These are phyloP conservation scores for Pleurotus salmoneostramineus DNA, from an alignment of 768 basidiomycete species.

Conservation along the genomic window DNA sequence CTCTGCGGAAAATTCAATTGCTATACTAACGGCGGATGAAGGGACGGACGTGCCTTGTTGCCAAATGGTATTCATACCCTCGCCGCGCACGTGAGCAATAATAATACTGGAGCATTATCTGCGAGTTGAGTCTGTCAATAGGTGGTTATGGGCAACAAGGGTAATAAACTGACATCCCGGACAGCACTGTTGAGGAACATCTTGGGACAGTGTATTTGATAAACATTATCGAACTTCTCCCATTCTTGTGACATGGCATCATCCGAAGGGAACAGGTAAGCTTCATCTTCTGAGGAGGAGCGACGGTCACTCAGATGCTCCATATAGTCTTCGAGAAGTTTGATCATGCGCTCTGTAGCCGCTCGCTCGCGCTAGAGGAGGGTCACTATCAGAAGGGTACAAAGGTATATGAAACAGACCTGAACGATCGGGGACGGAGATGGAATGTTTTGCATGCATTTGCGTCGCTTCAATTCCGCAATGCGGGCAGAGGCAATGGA, in stretches of 20 bases:
- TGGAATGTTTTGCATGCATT: not conserved
- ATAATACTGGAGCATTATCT: constrained; percentile 89
- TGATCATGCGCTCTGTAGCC: constrained; percentile 44
- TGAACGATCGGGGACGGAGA: not conserved
- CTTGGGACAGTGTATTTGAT: constrained; percentile 85
- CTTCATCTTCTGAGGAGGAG: constrained; percentile 25
- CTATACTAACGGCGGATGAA: constrained; percentile 7
- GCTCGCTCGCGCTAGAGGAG: constrained; percentile 8
- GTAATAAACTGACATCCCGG: constrained; percentile 62
- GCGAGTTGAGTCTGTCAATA: constrained; percentile 14
- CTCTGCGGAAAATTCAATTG: constrained; percentile 33
- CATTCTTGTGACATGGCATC: constrained; percentile 66
- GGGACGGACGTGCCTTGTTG: constrained; percentile 57
- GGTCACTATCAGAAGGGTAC: constrained; percentile 3
- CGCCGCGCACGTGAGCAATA: constrained; percentile 72
- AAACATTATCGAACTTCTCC: constrained; percentile 86
- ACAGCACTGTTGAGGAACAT: constrained; percentile 73
- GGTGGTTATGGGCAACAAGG: not conserved
- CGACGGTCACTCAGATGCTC: constrained; percentile 40
- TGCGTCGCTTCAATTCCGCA: constrained; percentile 34
- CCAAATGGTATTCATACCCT: constrained; percentile 86
- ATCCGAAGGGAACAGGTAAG: constrained; percentile 67
- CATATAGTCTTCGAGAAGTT: constrained; percentile 59
- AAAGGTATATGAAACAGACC: not conserved
- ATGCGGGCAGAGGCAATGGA: constrained; percentile 53